Evolutionary conservation across 2,329 filamentous ascomycete species (phyloP).

Genomic region (Clarireedia hainanense): DNA sequence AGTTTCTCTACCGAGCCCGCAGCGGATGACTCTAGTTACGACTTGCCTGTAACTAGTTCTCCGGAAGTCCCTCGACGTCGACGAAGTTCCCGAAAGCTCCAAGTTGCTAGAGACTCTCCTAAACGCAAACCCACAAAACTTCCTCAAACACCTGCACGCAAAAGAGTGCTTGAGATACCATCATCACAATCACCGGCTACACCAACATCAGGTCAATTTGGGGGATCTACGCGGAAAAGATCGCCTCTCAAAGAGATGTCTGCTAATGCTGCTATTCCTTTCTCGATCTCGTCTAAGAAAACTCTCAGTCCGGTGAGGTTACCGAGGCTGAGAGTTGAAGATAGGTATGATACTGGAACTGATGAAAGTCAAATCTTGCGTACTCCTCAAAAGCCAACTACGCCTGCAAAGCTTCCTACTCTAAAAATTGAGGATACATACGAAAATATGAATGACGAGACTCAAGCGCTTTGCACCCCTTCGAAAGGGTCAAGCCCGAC

Average conservation of each 20-base stretch:
- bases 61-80: neutral
- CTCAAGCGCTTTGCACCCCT: constrained; percentile 17
- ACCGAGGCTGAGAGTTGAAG: constrained; percentile 21
- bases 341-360: constrained; percentile 21
- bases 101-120: neutral
- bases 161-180: constrained; percentile 22
- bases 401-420: constrained; percentile 15
- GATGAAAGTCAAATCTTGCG: constrained; percentile 14
- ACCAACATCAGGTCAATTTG: constrained; percentile 21
- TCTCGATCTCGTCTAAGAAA: constrained; percentile 12
- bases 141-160: constrained; percentile 23
- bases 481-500: constrained; percentile 20
- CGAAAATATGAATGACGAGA: constrained; percentile 16
- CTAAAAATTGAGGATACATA: constrained; percentile 25
- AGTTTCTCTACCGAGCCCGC: neutral
- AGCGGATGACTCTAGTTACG: constrained; percentile 14
- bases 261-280: constrained; percentile 21
- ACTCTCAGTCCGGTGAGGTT: constrained; percentile 11
- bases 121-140: constrained; percentile 14
- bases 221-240: constrained; percentile 11
- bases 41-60: constrained; percentile 16
- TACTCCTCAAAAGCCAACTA: too few relatives aligned
- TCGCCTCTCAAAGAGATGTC: constrained; percentile 19
- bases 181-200: constrained; percentile 30
- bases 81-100: neutral